Conservation (phyloP, 805 yeast genomes). For the Starmera amethionina region DNA sequence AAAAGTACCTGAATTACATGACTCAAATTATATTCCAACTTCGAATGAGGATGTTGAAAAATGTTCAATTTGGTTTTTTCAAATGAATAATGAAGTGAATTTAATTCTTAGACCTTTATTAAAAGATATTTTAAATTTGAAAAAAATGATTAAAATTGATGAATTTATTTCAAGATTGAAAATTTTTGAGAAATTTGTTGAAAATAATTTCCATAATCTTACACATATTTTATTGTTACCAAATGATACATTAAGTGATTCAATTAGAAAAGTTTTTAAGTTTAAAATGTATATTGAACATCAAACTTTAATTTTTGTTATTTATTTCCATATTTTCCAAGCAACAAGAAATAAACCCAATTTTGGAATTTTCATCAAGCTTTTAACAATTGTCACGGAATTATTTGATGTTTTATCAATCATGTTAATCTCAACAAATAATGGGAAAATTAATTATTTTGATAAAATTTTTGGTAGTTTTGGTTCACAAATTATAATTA, state of each 20-base stretch:
- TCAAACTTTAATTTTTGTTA: conserved; percentile 16
- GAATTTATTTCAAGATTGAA: conserved; percentile 25
- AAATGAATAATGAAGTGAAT: conserved; percentile 22
- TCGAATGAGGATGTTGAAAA: conserved; percentile 31
- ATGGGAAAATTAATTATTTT: conserved; percentile 16
- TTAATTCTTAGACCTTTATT: conserved; percentile 24
- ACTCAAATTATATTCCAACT: conserved; percentile 24
- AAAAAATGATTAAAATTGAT: conserved; percentile 25
- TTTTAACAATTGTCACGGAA: conserved; percentile 13
- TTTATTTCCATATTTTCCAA: conserved; percentile 16
- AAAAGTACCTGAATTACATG: conserved; percentile 31
- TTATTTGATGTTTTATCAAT: conserved; percentile 1
- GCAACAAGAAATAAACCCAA: conserved; percentile 8
- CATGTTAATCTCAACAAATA: conserved; percentile 7
- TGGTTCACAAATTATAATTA: conserved; percentile 14
- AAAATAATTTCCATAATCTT: conserved; percentile 20
- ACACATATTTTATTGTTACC: conserved; percentile 19
- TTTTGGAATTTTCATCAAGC: conserved; percentile 5
- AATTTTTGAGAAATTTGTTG: conserved; percentile 27
- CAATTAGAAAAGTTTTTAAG: conserved; percentile 16
- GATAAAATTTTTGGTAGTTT: conserved; percentile 14
- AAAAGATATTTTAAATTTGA: conserved; percentile 29
- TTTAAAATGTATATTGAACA: conserved; percentile 19
- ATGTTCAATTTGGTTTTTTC: conserved; percentile 25
- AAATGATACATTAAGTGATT: conserved; percentile 7